Percentiles rank a stretch among this genome's conserved stretches.
Evolutionary conservation across 1,284 basidiomycete species (phyloP).

Genomic region (Microbotryum silenes-acaulis): DNA sequence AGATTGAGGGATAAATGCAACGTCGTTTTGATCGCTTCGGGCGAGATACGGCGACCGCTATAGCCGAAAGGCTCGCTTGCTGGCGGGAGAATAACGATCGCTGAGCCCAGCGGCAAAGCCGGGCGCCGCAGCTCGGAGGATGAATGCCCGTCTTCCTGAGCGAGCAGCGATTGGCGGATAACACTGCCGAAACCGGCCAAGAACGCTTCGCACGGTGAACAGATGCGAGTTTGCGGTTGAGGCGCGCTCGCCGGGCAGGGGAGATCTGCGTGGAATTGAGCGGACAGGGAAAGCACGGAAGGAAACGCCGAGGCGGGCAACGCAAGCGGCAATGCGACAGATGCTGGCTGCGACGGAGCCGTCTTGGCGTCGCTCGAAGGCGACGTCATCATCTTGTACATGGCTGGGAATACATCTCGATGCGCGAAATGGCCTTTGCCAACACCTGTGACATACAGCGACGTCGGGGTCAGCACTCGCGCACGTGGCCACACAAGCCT

Average conservation of each 20-base stretch:
- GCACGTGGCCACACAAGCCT: neutral
- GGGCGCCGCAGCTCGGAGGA: neutral
- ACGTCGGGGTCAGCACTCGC: neutral
- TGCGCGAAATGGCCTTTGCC: conserved; percentile 19
- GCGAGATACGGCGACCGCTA: neutral
- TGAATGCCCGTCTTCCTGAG: neutral
- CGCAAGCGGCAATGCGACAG: neutral
- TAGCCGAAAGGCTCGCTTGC: conserved; percentile 2
- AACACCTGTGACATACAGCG: conserved; percentile 1
- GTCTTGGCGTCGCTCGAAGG: neutral
- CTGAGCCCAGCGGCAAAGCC: neutral
- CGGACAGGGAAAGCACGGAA: conserved; percentile 18
- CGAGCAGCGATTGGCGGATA: neutral
- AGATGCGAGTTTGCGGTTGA: neutral
- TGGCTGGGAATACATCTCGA: conserved; percentile 15
- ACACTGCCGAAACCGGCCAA: neutral
- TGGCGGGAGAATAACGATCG: conserved; percentile 7
- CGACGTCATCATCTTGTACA: conserved; percentile 3
- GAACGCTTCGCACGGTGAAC: conserved; percentile 2
- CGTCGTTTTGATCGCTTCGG: neutral
- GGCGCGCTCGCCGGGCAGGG: neutral
- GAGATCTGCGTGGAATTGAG: neutral
- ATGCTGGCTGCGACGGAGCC: neutral
- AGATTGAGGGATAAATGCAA: no score
- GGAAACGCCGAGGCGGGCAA: conserved; percentile 8